Evolutionary conservation across 2,329 filamentous ascomycete genomes (phyloP), one percentile per base, ranked within the genome.

Genomic region (Phyllosticta citribraziliensis): DNA sequence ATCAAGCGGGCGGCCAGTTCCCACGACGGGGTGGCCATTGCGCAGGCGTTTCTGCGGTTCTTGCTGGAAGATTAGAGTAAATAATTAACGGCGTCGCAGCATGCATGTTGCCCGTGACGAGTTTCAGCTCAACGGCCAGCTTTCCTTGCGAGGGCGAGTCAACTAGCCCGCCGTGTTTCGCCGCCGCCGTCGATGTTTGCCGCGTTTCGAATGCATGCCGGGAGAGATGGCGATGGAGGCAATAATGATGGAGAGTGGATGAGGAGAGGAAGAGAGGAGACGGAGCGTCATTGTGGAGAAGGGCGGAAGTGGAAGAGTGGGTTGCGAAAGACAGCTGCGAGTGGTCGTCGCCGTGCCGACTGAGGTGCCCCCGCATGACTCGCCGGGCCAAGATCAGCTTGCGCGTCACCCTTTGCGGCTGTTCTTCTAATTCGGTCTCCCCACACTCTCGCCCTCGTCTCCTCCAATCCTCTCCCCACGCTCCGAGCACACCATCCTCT

Each of bases 21-120:
- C 60, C 91, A 97, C 65, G 91, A 97, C 71, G 92, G 93, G 1
- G 78, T 94, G n/a, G 75, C 79, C 2, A 85, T 96, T 59, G 87
- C 85, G 0, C 79, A 81, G 64, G 86, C 84, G 0, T 95, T 97
- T 71, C 71, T 97, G 69, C 83, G 81, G 53, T 96, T 97, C 67
- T 72, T 95, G 67, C 75, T 84, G 55, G 86, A 90, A 66, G 80
- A 69, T 54, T 67, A 63, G 58, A 14, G 14, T 14, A 40, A 12
- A 40, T 40, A 17, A 17, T 5, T 40, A 40, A 14, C 17, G 17
- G 35, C 27, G 27, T 8, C 9, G 27, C 25, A 27, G 33, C 33
- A 14, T 40, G 14, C 33, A 17, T 40, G 35, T 40, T 40, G 35
- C 40, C 40, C 40, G 14, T n/a, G 40, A n/a, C 14, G 6, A 8